These are phyloP conservation scores for Leccinum sublutescens DNA, from an alignment of 768 basidiomycete genomes.

Conservation along the genomic window DNA sequence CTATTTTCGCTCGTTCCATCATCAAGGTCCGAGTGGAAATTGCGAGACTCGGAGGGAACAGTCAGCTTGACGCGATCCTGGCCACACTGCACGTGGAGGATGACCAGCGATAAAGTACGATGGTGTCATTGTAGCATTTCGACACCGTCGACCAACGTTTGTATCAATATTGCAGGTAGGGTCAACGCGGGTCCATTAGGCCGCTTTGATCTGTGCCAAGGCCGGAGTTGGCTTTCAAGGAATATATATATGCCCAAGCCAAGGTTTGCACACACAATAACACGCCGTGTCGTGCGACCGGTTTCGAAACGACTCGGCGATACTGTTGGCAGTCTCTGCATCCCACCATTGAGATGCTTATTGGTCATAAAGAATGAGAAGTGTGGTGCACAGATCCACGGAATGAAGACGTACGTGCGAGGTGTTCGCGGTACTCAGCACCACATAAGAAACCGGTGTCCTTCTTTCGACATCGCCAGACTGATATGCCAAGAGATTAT, in stretches of 20 bases:
- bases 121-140: not conserved
- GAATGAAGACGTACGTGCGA: not conserved
- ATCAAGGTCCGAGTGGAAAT: constrained; percentile 60
- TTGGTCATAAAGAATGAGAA: not conserved
- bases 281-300: too few species aligned
- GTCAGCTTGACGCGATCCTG: constrained; percentile 55
- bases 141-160: not conserved
- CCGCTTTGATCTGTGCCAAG: not conserved
- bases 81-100: constrained; percentile 47
- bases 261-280: too few species aligned
- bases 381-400: not conserved
- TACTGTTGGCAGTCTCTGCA: not conserved
- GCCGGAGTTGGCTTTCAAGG: too few species aligned
- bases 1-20: not conserved
- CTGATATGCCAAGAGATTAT: not conserved
- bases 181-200: not conserved
- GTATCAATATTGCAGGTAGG: not conserved
- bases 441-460: not conserved
- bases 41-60: constrained; percentile 72
- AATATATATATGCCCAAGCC: too few species aligned
- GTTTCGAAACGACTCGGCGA: too few species aligned
- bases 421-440: not conserved
- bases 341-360: not conserved
- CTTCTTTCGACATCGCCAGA: not conserved
- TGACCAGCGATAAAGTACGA: constrained; percentile 1